A percentile compares a stretch with the other conserved stretches of the same genome.
These are phyloP conservation scores for Rhytidhysteron rufulum DNA, from an alignment of 2,329 filamentous ascomycete genomes.

Conservation along the genomic window DNA sequence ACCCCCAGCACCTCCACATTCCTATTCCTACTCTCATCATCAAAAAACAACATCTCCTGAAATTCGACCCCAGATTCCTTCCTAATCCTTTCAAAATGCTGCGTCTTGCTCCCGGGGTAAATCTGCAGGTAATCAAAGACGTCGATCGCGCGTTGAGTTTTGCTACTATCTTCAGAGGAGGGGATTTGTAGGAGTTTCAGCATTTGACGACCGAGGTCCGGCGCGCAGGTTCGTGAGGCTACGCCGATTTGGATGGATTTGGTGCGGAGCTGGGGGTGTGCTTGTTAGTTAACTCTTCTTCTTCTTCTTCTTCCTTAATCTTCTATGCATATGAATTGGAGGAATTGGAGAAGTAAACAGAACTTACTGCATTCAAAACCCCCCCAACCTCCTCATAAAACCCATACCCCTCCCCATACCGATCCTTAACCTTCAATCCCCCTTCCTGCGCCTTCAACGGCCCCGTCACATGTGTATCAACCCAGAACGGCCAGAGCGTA, in stretches of 20 bases:
- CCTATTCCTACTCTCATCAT: constrained; percentile 82
- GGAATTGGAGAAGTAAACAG: neutral
- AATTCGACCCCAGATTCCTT: constrained; percentile 67
- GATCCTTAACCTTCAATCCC: constrained; percentile 50
- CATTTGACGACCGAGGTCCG: constrained; percentile 75
- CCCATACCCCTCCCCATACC: constrained; percentile 43
- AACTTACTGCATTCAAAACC: constrained; percentile 35
- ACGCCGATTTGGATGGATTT: constrained; percentile 61
- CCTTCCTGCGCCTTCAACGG: constrained; percentile 57
- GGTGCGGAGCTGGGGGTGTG: constrained; percentile 39
- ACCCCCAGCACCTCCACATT: constrained; percentile 80
- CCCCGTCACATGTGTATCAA: constrained; percentile 82
- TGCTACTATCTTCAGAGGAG: constrained; percentile 52
- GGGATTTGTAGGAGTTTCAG: constrained; percentile 67
- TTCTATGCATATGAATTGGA: neutral
- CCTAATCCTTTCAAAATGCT: constrained; percentile 73
- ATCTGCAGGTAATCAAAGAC: constrained; percentile 59
- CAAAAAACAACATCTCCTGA: constrained; percentile 91
- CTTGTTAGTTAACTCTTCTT: neutral
- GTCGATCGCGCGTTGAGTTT: constrained; percentile 39
- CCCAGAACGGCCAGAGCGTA: constrained; percentile 98
- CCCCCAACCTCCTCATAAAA: constrained; percentile 46
- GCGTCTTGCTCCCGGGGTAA: constrained; percentile 75
- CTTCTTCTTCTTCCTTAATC: neutral
- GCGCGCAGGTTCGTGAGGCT: constrained; percentile 76